These are phyloP conservation scores for Sherardia arvensis DNA, from an alignment of 257 asterid species.

Conservation along the genomic window DNA sequence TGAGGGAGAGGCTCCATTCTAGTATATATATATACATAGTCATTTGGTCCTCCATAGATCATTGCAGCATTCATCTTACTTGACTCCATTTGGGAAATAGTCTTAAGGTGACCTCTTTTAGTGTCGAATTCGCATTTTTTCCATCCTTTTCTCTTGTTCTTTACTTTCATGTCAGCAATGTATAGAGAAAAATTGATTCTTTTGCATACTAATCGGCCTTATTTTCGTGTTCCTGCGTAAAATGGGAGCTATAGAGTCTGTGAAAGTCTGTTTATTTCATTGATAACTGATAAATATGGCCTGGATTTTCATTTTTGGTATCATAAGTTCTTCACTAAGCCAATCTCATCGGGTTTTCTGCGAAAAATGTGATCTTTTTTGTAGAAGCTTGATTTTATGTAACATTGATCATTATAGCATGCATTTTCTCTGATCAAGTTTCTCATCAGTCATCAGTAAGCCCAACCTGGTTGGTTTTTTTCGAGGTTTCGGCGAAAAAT, in stretches of 20 bases:
- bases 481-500: too few relatives aligned
- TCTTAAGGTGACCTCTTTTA: slow-evolving; percentile 8
- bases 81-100: background rate
- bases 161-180: background rate
- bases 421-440: too few relatives aligned
- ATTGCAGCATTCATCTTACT: background rate
- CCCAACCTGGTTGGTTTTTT: too few relatives aligned
- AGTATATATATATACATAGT: slow-evolving; percentile 23
- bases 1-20: slow-evolving; percentile 9
- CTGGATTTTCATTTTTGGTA: background rate
- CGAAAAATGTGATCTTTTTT: background rate
- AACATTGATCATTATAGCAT: too few relatives aligned
- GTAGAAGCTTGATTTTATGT: too few relatives aligned
- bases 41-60: slow-evolving; percentile 5
- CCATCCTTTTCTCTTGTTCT: background rate
- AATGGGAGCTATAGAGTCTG: background rate
- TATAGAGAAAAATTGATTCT: background rate
- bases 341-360: background rate
- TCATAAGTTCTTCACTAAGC: background rate
- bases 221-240: background rate
- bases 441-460: too few relatives aligned
- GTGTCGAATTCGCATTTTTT: background rate
- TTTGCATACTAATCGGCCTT: background rate
- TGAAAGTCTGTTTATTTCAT: too few relatives aligned
- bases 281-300: background rate